These are phyloP conservation scores for Hygrocybe coccinea DNA, from an alignment of 768 basidiomycete genomes.

Conservation along the genomic window DNA sequence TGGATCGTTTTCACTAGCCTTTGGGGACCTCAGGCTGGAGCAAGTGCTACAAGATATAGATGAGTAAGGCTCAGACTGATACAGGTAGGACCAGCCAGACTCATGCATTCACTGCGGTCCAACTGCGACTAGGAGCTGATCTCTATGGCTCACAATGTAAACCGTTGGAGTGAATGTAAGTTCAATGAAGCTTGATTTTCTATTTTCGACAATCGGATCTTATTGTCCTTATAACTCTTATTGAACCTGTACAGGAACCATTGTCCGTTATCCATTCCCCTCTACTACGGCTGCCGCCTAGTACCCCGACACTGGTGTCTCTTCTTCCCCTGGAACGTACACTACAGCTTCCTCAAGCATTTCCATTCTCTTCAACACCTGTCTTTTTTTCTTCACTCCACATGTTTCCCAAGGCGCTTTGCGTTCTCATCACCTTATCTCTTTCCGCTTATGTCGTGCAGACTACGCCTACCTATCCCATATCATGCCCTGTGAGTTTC, in stretches of 20 bases:
- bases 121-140: too few species aligned
- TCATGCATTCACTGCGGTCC: too few species aligned
- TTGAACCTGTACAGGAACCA: too few species aligned
- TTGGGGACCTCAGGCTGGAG: too few species aligned
- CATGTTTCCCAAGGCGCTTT: slow-evolving; percentile 41
- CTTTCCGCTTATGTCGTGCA: slow-evolving; percentile 31
- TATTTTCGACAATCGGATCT: slow-evolving; percentile 8
- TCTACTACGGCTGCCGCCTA: neutral
- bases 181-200: too few species aligned
- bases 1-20: too few species aligned
- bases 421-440: slow-evolving; percentile 37
- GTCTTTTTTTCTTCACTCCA: slow-evolving; percentile 21
- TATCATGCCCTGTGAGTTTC: slow-evolving; percentile 19
- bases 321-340: slow-evolving; percentile 34
- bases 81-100: too few species aligned
- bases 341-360: slow-evolving; percentile 28
- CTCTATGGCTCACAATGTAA: too few species aligned
- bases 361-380: slow-evolving; percentile 20
- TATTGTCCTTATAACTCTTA: too few species aligned
- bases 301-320: slow-evolving; percentile 51
- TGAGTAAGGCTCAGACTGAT: too few species aligned
- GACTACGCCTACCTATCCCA: slow-evolving; percentile 25
- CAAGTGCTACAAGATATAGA: too few species aligned
- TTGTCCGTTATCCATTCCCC: neutral
- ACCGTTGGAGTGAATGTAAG: too few species aligned